Evolutionary conservation across 805 yeast genomes (phyloP), one percentile per base, ranked within the genome.

Genomic region (Brettanomyces naardenensis): DNA sequence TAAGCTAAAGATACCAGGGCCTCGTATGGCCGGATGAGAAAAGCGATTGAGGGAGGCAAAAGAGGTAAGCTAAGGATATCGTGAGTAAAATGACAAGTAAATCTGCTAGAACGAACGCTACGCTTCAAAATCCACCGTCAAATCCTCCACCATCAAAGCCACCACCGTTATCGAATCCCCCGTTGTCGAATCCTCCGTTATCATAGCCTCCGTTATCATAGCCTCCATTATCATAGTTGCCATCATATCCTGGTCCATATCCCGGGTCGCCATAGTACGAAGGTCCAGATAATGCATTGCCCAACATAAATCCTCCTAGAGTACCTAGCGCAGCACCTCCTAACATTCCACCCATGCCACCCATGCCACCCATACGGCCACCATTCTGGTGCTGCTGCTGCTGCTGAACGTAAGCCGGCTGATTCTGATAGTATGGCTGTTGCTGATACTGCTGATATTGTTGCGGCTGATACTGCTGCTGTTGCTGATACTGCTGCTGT

Each of bases 271-370:
- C 64, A 17, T n/a, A 22, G 13, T 14, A 5, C 10, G 29, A 21
- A 21, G 28, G 36, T 13, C 29, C 20, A 22, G 28, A 21, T n/a
- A 34, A 34, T 10, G 28, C 28, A 26, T 17, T 27, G 10, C 31
- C 31, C 17, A 34, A 15, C 19, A 25, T 15, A 18, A 34, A n/a
- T 10, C 31, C 37, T 17, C 37, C 37, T 11, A 34, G 17, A 4
- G 31, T 26, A 27, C 65, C 64, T 4, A 55, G 44, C 3, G 61
- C 63, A n/a, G 53, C 49, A 35, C 64, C 60, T 4, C 61, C 60
- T 37, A 51, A 21, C 45, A 49, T 33, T 6, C 52, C 53, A 14
- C 61, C 54, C 47, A 45, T 39, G 31, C 54, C 48, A 33, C 55
- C 56, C 51, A 52, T 42, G 18, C 53, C 39, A 28, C 37, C 15